Evolutionary conservation across 768 basidiomycete species (phyloP), one percentile per base, ranked within the genome.

Genomic region (Xerocomellus amylosporus): DNA sequence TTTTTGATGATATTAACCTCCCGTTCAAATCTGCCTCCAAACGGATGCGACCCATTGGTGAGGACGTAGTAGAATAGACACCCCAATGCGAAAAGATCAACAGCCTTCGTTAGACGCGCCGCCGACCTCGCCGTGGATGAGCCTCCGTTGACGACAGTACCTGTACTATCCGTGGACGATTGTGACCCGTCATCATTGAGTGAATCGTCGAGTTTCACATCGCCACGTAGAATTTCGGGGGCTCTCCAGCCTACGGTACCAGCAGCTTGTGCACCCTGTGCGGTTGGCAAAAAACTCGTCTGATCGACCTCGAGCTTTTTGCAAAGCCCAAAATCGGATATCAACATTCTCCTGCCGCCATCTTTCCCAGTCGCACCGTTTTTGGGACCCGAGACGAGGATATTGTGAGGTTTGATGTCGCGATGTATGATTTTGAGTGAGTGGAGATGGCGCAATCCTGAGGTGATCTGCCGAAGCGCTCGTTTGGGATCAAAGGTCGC

Each of bases 321-420:
- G 69, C 96, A 98, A 46, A 99, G 78, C 34, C 97, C 97, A 68
- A 99, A 98, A 73, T 99, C 97, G 2, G 94, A 97, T 54, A 94
- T 95, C 56, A 95, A 74, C 92, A 95, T 93, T 45, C 91, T 77
- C 61, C 91, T 74, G 66, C 70, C 80, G 44, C 69, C 72, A 62
- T 67, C 74, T 64, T 66, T 73, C 56, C 73, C 73, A 31, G 38
- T 47, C 9, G 73, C 74, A 17, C 78, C 81, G 46, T 76, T 78
- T 63, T 87, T 88, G 3, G 83, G 81, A 14, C 75, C 76, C 14
- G 92, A 91, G 12, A 98, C 80, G 14, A 99, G 82, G 51, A 99
- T 98, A 65, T 99, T 99, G 70, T 95, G 96, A 5, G 96, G 96
- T 66, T 99, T 99, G 72, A 99, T 97, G 69, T 98, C 96, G 31